Percentiles rank a stretch among this genome's conserved stretches.
Conservation (phyloP, 2,329 filamentous ascomycete genomes). For the Paradendryphiella salina region DNA sequence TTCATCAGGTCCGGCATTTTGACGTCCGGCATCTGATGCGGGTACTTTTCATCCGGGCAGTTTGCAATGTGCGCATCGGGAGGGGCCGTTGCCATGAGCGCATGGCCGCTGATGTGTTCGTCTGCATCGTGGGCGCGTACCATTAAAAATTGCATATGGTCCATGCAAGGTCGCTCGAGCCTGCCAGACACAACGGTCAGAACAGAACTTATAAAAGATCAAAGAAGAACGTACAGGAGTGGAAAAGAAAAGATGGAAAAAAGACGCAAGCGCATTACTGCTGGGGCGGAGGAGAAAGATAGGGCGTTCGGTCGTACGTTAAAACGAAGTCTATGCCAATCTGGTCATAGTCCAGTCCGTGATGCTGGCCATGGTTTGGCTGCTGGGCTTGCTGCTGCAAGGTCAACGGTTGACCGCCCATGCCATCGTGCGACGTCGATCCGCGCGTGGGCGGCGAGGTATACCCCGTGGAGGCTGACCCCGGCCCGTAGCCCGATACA, state of each 20-base stretch:
- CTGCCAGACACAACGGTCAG: constrained; percentile 49
- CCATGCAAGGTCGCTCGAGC: constrained; percentile 93
- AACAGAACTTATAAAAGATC: constrained; percentile 32
- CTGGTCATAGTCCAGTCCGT: constrained; percentile 72
- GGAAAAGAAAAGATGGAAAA: constrained; percentile 17
- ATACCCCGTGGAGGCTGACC: constrained; percentile 52
- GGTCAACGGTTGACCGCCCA: constrained; percentile 23
- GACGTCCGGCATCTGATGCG: constrained; percentile 74
- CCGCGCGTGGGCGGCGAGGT: constrained; percentile 49
- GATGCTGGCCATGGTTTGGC: constrained; percentile 32
- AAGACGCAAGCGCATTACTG: constrained; percentile 37
- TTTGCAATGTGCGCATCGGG: constrained; percentile 66
- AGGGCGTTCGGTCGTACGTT: constrained; percentile 76
- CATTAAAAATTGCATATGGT: constrained; percentile 80
- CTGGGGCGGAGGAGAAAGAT: constrained; percentile 52
- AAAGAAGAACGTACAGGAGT: constrained; percentile 30
- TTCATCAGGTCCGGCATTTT: constrained; percentile 76
- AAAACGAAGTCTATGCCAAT: constrained; percentile 88
- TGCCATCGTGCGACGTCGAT: constrained; percentile 36
- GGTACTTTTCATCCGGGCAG: constrained; percentile 60
- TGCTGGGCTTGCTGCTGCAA: constrained; percentile 29
- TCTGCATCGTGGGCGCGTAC: constrained; percentile 57
- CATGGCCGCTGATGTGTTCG: constrained; percentile 76
- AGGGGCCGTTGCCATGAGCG: constrained; percentile 89
- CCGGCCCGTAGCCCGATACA: constrained; percentile 62